Percentiles rank a stretch among this genome's conserved stretches.
These are phyloP conservation scores for Apiospora phragmitis DNA, from an alignment of 2,329 filamentous ascomycete genomes.

Conservation along the genomic window DNA sequence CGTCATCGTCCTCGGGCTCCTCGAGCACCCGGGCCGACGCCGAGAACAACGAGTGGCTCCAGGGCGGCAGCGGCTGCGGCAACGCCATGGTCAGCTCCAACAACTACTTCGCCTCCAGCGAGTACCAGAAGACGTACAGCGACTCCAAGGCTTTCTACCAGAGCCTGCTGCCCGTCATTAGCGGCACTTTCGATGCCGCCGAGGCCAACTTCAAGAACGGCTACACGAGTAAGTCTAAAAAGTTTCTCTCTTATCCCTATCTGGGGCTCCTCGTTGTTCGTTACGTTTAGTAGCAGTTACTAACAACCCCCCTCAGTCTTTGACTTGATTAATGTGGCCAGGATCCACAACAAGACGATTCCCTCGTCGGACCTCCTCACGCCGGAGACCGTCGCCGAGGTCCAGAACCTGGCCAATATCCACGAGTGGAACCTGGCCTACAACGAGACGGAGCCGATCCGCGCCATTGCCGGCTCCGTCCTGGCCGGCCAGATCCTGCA, in stretches of 20 bases:
- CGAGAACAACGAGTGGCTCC: constrained; percentile 59
- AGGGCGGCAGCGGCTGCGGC: constrained; percentile 57
- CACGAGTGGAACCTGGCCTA: constrained; percentile 85
- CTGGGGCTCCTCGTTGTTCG: background rate
- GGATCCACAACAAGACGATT: constrained; percentile 62
- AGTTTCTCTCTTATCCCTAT: background rate
- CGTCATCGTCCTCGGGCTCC: constrained; percentile 57
- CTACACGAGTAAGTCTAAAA: constrained; percentile 54
- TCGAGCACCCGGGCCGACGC: constrained; percentile 25
- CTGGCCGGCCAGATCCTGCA: constrained; percentile 56
- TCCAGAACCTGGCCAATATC: constrained; percentile 72
- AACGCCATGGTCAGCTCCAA: constrained; percentile 57
- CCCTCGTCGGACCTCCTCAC: constrained; percentile 61
- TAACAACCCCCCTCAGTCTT: constrained; percentile 42
- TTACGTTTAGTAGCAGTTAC: background rate
- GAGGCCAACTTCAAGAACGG: constrained; percentile 58
- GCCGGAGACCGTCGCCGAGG: constrained; percentile 56
- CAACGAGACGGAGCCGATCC: constrained; percentile 69
- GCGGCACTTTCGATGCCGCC: constrained; percentile 47
- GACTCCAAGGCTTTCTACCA: constrained; percentile 62
- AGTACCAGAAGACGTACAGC: constrained; percentile 45
- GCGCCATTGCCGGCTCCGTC: constrained; percentile 58
- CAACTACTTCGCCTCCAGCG: constrained; percentile 49
- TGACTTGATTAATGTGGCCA: constrained; percentile 60
- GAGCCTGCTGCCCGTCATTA: constrained; percentile 54